A percentile compares a stretch with the other conserved stretches of the same genome.
These are phyloP conservation scores for Ogataea paraovalis DNA, from an alignment of 805 yeast genomes.

Conservation along the genomic window DNA sequence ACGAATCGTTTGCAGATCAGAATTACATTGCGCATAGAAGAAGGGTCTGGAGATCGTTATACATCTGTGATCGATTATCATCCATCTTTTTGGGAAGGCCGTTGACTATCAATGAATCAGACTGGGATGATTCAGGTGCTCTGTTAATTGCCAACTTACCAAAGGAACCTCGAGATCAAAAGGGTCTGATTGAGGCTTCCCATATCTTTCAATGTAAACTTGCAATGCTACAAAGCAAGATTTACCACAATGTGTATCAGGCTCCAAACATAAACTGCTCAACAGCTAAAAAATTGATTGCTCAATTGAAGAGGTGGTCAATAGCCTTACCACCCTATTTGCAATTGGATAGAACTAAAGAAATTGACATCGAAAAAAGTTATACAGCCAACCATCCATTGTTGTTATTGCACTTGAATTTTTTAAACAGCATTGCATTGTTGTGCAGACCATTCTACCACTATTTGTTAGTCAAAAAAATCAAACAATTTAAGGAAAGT, in stretches of 20 bases:
- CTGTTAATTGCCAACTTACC: conserved; percentile 10
- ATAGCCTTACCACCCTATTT: conserved; percentile 31
- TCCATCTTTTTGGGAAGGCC: conserved; percentile 37
- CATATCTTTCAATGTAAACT: conserved; percentile 30
- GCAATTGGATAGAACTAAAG: conserved; percentile 24
- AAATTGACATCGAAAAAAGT: conserved; percentile 12
- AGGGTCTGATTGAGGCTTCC: conserved; percentile 21
- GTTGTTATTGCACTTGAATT: conserved; percentile 33
- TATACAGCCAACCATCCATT: conserved; percentile 21
- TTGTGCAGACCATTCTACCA: conserved; percentile 42
- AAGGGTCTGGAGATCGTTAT: conserved; percentile 21
- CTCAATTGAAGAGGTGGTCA: conserved; percentile 35
- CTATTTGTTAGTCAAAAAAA: conserved; percentile 24
- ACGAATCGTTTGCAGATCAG: conserved; percentile 33
- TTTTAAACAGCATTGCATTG: conserved; percentile 35
- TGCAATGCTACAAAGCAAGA: conserved; percentile 28
- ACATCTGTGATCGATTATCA: conserved; percentile 21
- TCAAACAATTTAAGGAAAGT: conserved; percentile 12
- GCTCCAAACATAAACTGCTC: conserved; percentile 29
- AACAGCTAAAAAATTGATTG: conserved; percentile 33
- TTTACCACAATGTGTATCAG: conserved; percentile 32
- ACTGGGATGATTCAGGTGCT: conserved; percentile 36
- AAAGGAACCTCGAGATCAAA: conserved; percentile 3
- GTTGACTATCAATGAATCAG: conserved; percentile 32
- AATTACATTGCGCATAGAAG: conserved; percentile 30